Evolutionary conservation across 495 filamentous ascomycete genomes (phyloP).

Genomic region (Tuber indicum): DNA sequence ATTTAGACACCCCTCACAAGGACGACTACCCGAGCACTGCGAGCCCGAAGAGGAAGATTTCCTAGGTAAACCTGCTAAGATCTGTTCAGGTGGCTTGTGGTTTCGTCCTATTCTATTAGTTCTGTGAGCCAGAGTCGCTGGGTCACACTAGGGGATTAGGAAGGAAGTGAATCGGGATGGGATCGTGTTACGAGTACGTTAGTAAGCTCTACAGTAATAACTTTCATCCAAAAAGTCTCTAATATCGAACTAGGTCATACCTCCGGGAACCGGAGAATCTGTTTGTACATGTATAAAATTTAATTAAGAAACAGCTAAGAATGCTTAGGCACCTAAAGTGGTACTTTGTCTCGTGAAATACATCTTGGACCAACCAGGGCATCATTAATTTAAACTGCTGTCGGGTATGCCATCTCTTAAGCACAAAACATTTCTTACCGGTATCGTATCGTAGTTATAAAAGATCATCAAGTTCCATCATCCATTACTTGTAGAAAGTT

Average conservation of each 20-base stretch:
- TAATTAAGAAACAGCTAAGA: neutral
- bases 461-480: neutral
- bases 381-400: neutral
- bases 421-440: neutral
- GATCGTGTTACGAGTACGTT: neutral
- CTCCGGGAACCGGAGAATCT: neutral
- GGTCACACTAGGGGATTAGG: too few relatives aligned
- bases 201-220: neutral
- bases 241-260: neutral
- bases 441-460: neutral
- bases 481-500: neutral
- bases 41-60: too few relatives aligned
- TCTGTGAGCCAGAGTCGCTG: too few relatives aligned
- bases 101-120: too few relatives aligned
- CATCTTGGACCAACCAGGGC: neutral
- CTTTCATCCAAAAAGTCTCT: neutral
- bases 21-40: too few relatives aligned
- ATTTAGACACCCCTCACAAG: too few relatives aligned
- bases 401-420: neutral
- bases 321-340: neutral
- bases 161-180: neutral
- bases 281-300: neutral
- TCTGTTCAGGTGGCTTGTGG: too few relatives aligned
- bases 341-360: neutral
- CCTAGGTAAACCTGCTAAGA: too few relatives aligned